phyloP scores from a whole-genome alignment of 805 yeast genomes.

The Candida awuae region DNA sequence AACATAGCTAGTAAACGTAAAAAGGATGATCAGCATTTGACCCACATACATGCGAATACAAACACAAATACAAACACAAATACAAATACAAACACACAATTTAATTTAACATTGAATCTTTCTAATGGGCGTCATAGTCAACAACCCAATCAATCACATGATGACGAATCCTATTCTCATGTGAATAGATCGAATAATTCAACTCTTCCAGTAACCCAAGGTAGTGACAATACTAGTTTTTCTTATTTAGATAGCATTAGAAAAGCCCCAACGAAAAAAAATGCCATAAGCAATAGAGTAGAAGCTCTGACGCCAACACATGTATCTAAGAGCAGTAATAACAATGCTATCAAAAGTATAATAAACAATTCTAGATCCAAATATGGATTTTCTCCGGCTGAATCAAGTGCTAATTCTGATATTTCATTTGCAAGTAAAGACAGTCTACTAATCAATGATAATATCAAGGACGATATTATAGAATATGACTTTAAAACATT shows the following conservation, averaged over 20 bases:
- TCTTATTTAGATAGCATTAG: conserved; percentile 7
- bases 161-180: too few species aligned
- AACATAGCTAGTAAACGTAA: too few species aligned
- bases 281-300: neutral
- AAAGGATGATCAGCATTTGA: too few species aligned
- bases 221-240: neutral
- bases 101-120: too few species aligned
- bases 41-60: too few species aligned
- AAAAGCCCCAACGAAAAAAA: conserved; percentile 5
- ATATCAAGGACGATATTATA: conserved; percentile 21
- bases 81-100: neutral
- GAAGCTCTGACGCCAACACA: neutral
- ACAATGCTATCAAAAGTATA: neutral
- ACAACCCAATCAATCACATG: too few species aligned
- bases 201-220: conserved; percentile 6
- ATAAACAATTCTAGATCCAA: neutral
- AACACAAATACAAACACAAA: too few species aligned
- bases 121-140: too few species aligned
- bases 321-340: neutral
- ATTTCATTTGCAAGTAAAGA: conserved; percentile 14
- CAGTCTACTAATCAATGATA: conserved; percentile 20
- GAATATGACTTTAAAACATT: conserved; percentile 31
- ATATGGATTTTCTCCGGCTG: conserved; percentile 3
- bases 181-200: too few species aligned
- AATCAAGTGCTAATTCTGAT: conserved; percentile 6